Evolutionary conservation across 2,329 filamentous ascomycete genomes (phyloP).

Genomic region (Hypomyces perniciosus): DNA sequence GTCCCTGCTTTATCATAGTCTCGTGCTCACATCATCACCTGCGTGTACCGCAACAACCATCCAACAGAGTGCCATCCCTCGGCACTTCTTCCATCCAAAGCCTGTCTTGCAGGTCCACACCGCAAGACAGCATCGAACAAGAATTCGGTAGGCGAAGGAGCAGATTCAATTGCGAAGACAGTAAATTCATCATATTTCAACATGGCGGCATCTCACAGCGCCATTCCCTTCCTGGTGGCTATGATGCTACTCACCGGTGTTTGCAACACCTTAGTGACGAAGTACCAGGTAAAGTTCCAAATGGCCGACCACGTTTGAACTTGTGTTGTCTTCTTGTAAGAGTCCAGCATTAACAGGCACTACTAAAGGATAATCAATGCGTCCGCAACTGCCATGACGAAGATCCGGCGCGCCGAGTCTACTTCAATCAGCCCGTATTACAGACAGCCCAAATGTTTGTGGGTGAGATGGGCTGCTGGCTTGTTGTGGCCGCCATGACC

Average conservation of each 20-base stretch:
- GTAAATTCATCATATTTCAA: background rate
- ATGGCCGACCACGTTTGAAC: background rate
- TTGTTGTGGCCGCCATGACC: slow-evolving; percentile 69
- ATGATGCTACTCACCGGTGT: slow-evolving; percentile 97
- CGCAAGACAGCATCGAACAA: too few relatives aligned
- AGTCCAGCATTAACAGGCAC: background rate
- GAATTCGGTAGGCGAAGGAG: too few relatives aligned
- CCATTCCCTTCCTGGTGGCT: slow-evolving; percentile 79
- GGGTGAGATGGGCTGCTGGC: slow-evolving; percentile 92
- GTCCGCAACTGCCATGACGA: slow-evolving; percentile 77
- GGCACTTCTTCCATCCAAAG: too few relatives aligned
- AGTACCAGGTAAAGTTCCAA: slow-evolving; percentile 68
- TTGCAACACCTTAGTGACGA: slow-evolving; percentile 94
- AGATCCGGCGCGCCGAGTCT: slow-evolving; percentile 57
- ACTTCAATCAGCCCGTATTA: slow-evolving; percentile 91
- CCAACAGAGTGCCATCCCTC: too few relatives aligned
- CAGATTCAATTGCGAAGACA: background rate
- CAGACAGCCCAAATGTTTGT: slow-evolving; percentile 98
- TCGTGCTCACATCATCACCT: too few relatives aligned
- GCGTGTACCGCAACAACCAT: too few relatives aligned
- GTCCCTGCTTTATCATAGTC: too few relatives aligned
- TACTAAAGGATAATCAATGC: slow-evolving; percentile 82
- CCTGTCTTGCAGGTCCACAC: too few relatives aligned
- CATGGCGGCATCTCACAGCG: slow-evolving; percentile 61
- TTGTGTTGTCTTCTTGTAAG: too few relatives aligned